Evolutionary conservation across 345 rosid genomes (phyloP).

Genomic region (Citrus sp.): DNA sequence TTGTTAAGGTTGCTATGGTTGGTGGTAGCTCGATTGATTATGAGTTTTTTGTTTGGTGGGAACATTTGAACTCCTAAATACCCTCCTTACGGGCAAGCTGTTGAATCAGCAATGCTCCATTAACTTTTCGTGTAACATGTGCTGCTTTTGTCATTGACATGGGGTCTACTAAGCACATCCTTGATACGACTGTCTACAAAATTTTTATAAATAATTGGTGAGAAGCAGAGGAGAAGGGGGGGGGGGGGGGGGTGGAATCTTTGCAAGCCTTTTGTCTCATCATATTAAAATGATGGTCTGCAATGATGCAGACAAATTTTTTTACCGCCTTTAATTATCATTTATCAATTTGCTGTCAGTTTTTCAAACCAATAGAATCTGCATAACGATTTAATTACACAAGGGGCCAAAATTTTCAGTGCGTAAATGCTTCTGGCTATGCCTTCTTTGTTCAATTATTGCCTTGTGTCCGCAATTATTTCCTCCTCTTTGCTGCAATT

Average conservation of each 20-base stretch:
- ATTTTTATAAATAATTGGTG: neutral
- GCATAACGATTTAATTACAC: neutral
- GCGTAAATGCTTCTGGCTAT: neutral
- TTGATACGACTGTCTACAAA: neutral
- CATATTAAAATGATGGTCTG: neutral
- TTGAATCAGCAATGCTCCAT: neutral
- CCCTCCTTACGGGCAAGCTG: no score
- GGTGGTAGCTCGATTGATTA: no score
- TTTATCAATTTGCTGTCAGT: neutral
- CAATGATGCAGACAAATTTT: neutral
- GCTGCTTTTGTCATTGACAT: neutral
- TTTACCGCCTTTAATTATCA: neutral
- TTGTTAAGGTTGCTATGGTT: no score
- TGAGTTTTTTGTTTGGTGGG: no score
- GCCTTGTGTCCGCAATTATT: neutral
- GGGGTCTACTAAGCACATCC: neutral
- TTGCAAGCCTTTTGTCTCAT: conserved; percentile 10
- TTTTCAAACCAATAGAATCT: conserved; percentile 1
- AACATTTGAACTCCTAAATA: no score
- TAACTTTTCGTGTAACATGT: neutral
- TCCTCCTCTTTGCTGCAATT: neutral
- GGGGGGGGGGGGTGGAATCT: no score
- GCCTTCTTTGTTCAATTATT: neutral
- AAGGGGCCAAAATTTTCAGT: neutral
- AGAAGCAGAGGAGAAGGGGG: no score